Base-by-base conservation (phyloP, 1,284 basidiomycete genomes). In the Uromyces viciae-fabae region DNA sequence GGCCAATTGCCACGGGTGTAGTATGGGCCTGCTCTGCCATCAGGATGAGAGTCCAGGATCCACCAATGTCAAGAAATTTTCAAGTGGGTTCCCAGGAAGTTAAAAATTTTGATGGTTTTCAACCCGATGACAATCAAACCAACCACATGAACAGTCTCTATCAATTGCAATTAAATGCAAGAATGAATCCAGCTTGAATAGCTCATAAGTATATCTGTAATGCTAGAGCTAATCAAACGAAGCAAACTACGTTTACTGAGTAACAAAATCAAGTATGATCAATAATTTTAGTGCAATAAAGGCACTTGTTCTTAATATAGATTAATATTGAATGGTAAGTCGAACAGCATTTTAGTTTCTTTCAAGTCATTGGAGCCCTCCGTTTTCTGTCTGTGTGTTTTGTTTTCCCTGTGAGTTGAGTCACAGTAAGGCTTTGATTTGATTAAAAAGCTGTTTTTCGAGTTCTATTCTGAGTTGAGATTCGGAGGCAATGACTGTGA, bases 41-140 rank as follows among this genome's bases (percentile, higher is more conserved):
- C 31, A 79, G 72, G 40, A 22, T 79, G 19, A 71, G 43, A 25
- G 54, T 69, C 9, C 22, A 79, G 52, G 33, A 58, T 28, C 77
- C 77, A 46, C 77, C 77, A 28, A 46, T 43, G 28, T 79, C 77
- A n/a, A 33, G 42, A 40, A 79, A 79, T 54, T 79, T 71, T 40
- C 42, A 58, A 60, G 68, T 79, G 3, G 62, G 72, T 38, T 79
- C 77, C 4, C 49, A 49, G 43, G 19, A 38, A 72, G 77, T 79
- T 2, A 25, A 28, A 0, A 62, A 79, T 33, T 42, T 71, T 7
- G 2, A 71, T 22, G 36, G 72, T 42, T 60, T 60, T 38, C 36
- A 33, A 58, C 54, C 38, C 11, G 43, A 11, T 19, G 31, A 52
- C 31, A 49, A 31, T 56, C 42, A 46, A n/a, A 36, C 17, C 42